These are phyloP conservation scores for Pseudogymnoascus sp. DNA, from an alignment of 2,329 filamentous ascomycete species.

Conservation along the genomic window DNA sequence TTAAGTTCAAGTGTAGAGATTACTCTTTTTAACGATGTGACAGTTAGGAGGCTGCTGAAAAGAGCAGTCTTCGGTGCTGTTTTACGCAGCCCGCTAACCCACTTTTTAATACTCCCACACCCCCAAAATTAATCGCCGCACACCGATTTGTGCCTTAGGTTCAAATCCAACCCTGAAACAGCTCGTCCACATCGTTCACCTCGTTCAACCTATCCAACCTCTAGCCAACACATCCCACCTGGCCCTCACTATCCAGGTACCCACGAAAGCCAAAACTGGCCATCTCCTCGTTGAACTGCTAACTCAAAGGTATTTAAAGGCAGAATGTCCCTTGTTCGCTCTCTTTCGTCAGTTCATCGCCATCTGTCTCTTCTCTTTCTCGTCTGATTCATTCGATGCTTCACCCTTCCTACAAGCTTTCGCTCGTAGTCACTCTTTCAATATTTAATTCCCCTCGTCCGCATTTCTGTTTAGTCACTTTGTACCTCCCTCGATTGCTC, in stretches of 20 bases:
- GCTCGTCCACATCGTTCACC: neutral
- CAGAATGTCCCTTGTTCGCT: slow-evolving; percentile 4
- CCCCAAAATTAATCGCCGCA: neutral
- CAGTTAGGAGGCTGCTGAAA: neutral
- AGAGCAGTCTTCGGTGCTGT: neutral
- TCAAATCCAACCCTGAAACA: neutral
- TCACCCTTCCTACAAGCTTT: neutral
- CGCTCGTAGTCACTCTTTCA: neutral
- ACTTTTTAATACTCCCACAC: neutral
- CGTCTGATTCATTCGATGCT: neutral
- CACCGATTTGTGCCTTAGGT: neutral
- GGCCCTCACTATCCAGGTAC: neutral
- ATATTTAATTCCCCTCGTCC: neutral
- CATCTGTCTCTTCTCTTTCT: neutral
- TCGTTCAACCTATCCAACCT: neutral
- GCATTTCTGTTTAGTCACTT: neutral
- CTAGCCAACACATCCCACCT: neutral
- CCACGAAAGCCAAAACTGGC: neutral
- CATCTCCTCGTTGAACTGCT: neutral
- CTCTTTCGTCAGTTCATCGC: neutral
- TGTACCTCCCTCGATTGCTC: neutral
- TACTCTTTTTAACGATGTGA: neutral
- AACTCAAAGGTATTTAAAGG: slow-evolving; percentile 9
- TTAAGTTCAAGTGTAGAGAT: no score
- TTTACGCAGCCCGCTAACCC: neutral